phyloP scores from a whole-genome alignment of 2,329 filamentous ascomycete genomes.

The Fusarium liriodendri region DNA sequence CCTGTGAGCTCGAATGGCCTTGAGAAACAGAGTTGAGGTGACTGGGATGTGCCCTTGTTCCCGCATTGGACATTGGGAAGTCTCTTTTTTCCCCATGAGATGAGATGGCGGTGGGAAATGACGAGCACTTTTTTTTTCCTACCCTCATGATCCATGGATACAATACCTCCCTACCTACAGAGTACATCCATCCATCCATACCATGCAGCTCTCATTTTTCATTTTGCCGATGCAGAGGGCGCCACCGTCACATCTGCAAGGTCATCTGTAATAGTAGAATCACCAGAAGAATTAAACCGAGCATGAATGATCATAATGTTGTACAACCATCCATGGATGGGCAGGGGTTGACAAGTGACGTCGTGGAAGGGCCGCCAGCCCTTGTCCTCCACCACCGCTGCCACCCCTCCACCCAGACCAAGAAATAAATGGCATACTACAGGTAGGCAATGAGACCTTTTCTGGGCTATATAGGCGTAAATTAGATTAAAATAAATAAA shows the following conservation, averaged over 20 bases:
- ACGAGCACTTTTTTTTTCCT: background rate
- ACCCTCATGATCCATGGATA: background rate
- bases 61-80: background rate
- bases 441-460: too few relatives aligned
- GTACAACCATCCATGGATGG: background rate
- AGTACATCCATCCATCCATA: background rate
- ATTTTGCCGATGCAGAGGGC: slow-evolving; percentile 8
- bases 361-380: slow-evolving; percentile 6
- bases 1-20: background rate
- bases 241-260: slow-evolving; percentile 1
- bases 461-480: too few relatives aligned
- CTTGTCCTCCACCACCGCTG: background rate
- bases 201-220: slow-evolving; percentile 1
- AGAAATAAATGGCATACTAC: too few relatives aligned
- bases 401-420: background rate
- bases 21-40: background rate
- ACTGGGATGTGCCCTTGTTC: background rate
- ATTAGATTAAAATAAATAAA: too few relatives aligned
- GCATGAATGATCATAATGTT: slow-evolving; percentile 2
- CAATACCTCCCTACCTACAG: background rate
- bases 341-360: slow-evolving; percentile 12
- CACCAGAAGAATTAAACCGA: background rate
- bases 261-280: background rate
- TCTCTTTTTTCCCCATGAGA: background rate
- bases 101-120: slow-evolving; percentile 19